Evolutionary conservation across 106 monocot genomes (phyloP).

Genomic region (Dendrobium nobile): DNA sequence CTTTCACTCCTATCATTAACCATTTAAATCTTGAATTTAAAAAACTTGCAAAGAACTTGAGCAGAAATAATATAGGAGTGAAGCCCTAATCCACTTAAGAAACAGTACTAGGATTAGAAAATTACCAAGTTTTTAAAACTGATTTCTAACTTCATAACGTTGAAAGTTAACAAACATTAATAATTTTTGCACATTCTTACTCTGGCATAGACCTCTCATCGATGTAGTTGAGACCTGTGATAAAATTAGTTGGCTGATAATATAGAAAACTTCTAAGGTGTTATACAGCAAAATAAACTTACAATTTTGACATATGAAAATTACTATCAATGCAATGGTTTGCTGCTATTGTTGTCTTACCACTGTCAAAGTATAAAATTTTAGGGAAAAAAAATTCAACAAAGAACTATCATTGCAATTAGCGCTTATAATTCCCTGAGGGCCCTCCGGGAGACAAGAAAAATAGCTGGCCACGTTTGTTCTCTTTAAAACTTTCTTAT

Average conservation of each 20-base stretch:
- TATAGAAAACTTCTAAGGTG: background rate
- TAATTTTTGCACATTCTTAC: constrained; percentile 79
- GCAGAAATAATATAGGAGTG: too few species aligned
- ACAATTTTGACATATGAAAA: constrained; percentile 93
- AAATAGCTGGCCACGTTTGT: constrained; percentile 86
- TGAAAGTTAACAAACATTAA: constrained; percentile 51
- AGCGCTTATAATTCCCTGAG: constrained; percentile 57
- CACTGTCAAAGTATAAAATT: constrained; percentile 41
- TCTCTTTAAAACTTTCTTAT: constrained; percentile 90
- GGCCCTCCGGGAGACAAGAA: constrained; percentile 94
- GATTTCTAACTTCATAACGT: background rate
- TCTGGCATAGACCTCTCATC: constrained; percentile 91
- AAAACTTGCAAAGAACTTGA: too few species aligned
- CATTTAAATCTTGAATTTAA: too few species aligned
- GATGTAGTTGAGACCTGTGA: constrained; percentile 78
- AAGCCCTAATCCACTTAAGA: too few species aligned
- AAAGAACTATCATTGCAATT: background rate
- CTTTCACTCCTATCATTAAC: too few species aligned
- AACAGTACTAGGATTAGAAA: background rate
- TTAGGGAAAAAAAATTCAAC: constrained; percentile 1
- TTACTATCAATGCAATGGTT: constrained; percentile 85
- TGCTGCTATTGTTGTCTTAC: constrained; percentile 83
- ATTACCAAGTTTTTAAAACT: background rate
- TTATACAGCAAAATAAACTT: constrained; percentile 27
- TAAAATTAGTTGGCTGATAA: background rate